Conservation (phyloP, 2,329 filamentous ascomycete species). For the Talaromyces pinophilus region DNA sequence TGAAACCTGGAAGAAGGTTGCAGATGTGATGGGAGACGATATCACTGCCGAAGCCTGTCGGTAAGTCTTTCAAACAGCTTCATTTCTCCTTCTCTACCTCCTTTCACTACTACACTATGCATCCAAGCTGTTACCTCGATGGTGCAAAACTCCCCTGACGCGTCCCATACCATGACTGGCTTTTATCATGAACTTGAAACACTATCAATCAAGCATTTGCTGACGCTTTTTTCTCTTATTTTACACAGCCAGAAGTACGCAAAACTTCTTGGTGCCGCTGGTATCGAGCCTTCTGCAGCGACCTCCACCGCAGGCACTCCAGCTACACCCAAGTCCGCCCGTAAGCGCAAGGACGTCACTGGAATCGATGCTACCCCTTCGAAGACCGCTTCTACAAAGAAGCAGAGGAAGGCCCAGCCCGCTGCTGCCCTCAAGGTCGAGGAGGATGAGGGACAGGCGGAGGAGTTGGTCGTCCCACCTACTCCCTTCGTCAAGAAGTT, state of each 20-base stretch:
- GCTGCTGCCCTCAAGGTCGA: background rate
- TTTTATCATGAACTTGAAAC: background rate
- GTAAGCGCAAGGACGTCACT: background rate
- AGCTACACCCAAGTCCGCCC: background rate
- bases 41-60: constrained; percentile 9
- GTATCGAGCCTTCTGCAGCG: background rate
- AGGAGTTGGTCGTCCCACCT: background rate
- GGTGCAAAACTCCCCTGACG: background rate
- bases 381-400: background rate
- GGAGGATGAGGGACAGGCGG: background rate
- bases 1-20: constrained; percentile 5
- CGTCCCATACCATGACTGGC: background rate
- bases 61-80: background rate
- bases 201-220: background rate
- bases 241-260: background rate
- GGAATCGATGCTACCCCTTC: background rate
- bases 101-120: background rate
- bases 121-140: background rate
- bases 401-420: background rate
- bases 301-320: background rate
- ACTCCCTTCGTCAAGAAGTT: background rate
- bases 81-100: background rate
- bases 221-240: background rate
- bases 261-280: background rate
- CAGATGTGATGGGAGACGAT: background rate